Base-by-base conservation (phyloP, 345 rosid species). In the Raphanus raphanistrum region DNA sequence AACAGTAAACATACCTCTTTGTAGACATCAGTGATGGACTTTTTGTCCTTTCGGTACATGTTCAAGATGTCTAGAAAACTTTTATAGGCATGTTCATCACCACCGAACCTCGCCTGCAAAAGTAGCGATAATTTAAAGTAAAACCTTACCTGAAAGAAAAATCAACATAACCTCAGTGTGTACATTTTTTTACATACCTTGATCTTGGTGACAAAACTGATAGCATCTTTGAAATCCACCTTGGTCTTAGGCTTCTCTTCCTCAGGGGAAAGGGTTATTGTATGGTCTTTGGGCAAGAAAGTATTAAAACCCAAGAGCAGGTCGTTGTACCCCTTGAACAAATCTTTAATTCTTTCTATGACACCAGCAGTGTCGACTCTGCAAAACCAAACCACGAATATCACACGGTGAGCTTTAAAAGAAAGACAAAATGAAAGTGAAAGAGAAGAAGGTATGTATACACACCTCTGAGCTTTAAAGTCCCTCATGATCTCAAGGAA, bases 401-500 rank as follows among this genome's bases (percentile, higher is more conserved):
- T 21, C 13, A 70, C 45, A 73, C 5, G 0, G 69, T 66, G 58
- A 54, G 28, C 27, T 67, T 38, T 21, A 28, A 1, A 68, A 26
- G 12, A 54, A 63, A 70, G 26, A 54, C 15, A 66, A 5, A 78
- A 66, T 21, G 50, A 69, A 79, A 73, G 68, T 4, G 63, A 38
- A 57, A 27, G 60, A 33, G 60, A 36, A 29, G 38, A 5, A 36
- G 68, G 29, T 61, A 68, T n/a, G 28, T 57, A 64, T 27, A 92
- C 21, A 4, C 9, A 38, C 99, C 94, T 91, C 71, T 92, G 93
- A 63, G 97, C 94, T 85, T 89, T 92, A 74, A 95, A 92, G 82
- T 91, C 99, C 81, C 88, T 95, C 98, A 95, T 92, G 68, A 95
- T 88, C 76, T 90, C 90, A 76, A 93, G 96, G 72, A 95, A 95